phyloP scores from a whole-genome alignment of 495 filamentous ascomycete genomes.

The Xylaria sp. region DNA sequence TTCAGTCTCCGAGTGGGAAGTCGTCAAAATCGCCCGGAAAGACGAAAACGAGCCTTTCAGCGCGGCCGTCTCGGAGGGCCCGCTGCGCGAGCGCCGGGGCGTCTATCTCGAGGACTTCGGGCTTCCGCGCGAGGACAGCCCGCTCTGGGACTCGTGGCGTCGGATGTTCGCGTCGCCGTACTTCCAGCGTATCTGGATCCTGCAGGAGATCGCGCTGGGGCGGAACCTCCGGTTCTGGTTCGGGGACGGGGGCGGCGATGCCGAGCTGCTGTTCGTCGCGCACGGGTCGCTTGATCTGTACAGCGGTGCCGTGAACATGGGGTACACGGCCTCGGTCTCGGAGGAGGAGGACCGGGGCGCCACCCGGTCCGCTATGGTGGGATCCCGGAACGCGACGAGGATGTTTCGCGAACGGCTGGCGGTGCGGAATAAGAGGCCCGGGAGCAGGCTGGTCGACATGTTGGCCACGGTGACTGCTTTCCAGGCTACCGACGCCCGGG shows the following conservation, averaged over 20 bases:
- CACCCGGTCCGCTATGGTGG: background rate
- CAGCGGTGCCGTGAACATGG: constrained; percentile 12
- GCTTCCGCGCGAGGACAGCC: background rate
- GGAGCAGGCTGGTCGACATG: constrained; percentile 22
- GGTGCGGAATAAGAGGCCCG: background rate
- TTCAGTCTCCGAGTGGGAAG: background rate
- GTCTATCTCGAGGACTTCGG: background rate
- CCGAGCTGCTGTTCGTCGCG: background rate
- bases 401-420: background rate
- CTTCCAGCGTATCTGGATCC: constrained; percentile 26
- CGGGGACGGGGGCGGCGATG: background rate
- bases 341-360: too few species aligned
- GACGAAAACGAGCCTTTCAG: background rate
- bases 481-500: constrained; percentile 20
- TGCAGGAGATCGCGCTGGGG: constrained; percentile 21
- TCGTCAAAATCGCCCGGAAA: background rate
- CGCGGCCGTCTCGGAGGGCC: too few species aligned
- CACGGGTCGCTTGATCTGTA: constrained; percentile 16
- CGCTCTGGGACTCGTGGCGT: constrained; percentile 1
- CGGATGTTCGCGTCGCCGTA: background rate
- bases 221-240: constrained; percentile 7
- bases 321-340: constrained; percentile 9
- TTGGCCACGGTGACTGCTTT: constrained; percentile 5
- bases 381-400: background rate
- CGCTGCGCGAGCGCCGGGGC: background rate